phyloP scores from a whole-genome alignment of 352 stramenopile species.

The Phytophthora vignae region DNA sequence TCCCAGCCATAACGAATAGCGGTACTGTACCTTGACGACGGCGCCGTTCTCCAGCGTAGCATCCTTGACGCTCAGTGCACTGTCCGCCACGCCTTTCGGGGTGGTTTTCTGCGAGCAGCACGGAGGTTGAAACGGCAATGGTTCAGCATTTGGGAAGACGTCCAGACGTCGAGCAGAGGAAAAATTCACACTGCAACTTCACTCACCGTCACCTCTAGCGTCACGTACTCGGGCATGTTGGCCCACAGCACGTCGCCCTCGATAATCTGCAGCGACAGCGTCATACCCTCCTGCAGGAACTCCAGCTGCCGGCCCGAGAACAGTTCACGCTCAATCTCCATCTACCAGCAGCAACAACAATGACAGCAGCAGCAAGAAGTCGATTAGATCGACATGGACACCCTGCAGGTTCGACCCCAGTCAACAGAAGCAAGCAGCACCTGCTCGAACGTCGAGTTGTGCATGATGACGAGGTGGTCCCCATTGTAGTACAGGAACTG shows the following conservation, averaged over 20 bases:
- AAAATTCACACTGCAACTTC: conserved; percentile 1
- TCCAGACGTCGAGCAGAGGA: conserved; percentile 1
- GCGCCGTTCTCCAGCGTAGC: conserved; percentile 82
- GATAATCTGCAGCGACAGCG: conserved; percentile 85
- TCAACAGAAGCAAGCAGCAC: conserved; percentile 31
- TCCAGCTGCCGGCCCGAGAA: conserved; percentile 81
- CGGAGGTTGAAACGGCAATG: conserved; percentile 5
- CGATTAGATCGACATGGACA: not conserved
- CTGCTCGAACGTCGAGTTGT: conserved; percentile 85
- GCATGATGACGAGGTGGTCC: conserved; percentile 85
- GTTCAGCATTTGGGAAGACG: conserved; percentile 3
- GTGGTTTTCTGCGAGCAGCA: conserved; percentile 65
- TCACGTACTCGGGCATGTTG: conserved; percentile 87
- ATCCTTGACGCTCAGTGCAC: conserved; percentile 82
- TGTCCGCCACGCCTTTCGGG: conserved; percentile 79
- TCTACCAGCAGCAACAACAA: conserved; percentile 37
- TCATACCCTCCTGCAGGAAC: conserved; percentile 83
- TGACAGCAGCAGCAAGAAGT: not conserved
- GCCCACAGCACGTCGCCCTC: conserved; percentile 86
- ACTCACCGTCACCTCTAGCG: conserved; percentile 71
- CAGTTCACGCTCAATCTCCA: conserved; percentile 75
- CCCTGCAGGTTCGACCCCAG: not conserved
- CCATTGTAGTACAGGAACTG: conserved; percentile 88
- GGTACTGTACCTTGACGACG: conserved; percentile 73
- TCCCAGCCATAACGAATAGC: too few species aligned